Conservation (phyloP, 1,284 basidiomycete species). For the Ustilago shanxiensis region DNA sequence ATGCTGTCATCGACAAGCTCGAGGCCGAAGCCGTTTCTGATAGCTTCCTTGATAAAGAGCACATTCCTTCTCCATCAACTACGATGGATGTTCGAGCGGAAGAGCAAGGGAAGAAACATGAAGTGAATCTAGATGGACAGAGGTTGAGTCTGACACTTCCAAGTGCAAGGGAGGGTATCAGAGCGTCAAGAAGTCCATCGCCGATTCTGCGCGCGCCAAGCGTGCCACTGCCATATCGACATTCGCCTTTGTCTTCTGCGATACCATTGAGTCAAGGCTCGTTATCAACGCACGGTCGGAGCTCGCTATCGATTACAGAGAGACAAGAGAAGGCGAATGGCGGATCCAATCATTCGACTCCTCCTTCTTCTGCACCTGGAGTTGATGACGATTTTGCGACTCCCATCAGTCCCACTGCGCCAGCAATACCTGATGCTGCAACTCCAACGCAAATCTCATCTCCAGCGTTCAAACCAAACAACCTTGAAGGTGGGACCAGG, state of each 20-base stretch:
- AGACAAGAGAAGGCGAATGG: background rate
- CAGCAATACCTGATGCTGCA: background rate
- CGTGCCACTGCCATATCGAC: slow-evolving; percentile 33
- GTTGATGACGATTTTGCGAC: background rate
- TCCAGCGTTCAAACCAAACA: background rate
- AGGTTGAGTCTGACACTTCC: slow-evolving; percentile 1
- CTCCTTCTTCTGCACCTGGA: slow-evolving; percentile 18
- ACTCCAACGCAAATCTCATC: background rate
- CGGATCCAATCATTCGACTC: slow-evolving; percentile 8
- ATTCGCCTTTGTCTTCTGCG: slow-evolving; percentile 16
- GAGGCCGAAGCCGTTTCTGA: slow-evolving; percentile 38
- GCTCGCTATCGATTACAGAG: slow-evolving; percentile 7
- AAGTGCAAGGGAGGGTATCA: background rate
- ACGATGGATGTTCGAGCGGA: background rate
- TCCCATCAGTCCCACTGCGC: background rate
- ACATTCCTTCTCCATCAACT: slow-evolving; percentile 12
- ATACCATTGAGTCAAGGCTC: slow-evolving; percentile 7
- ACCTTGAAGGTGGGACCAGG: background rate
- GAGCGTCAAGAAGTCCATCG: slow-evolving; percentile 18
- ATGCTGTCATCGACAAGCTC: slow-evolving; percentile 33
- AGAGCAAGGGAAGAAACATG: background rate
- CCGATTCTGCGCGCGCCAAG: slow-evolving; percentile 16
- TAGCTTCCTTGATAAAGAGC: slow-evolving; percentile 28
- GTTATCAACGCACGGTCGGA: slow-evolving; percentile 18
- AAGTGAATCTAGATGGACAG: background rate